Evolutionary conservation across 495 filamentous ascomycete genomes (phyloP), one percentile per base, ranked within the genome.

Genomic region (Lindgomyces ingoldianus): DNA sequence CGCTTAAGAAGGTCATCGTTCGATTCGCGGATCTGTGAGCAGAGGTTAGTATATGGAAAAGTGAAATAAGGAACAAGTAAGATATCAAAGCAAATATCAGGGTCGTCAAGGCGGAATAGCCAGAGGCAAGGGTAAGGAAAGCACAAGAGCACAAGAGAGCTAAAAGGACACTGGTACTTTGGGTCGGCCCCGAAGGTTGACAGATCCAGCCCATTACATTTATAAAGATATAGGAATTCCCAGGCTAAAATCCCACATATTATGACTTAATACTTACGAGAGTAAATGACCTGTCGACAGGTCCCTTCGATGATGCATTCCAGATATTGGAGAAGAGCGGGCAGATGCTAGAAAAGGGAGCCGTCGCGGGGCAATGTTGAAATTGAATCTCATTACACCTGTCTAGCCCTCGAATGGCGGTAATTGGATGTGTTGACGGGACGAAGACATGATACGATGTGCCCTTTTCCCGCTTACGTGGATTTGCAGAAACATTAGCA

Each of bases 351-450:
- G 56, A 33, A 18, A 67, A 52, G n/a, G 57, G 57, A 10, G 49
- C 42, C 14, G 44, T 41, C n/a, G 56, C 49, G 0, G 11, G 18
- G 24, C 64, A 56, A 46, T 57, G 18, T 3, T 36, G n/a, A 27
- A 67, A 56, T 46, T 49, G 36, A 24, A 67, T 44, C 14, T 62
- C 25, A 22, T 57, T 67, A 6, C 12, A 4, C 16, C 26, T 14
- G 33, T 67, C 64, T 8, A 67, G 46, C 1, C 57, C 64, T 24
- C 51, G 19, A 2, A 67, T 33, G 4, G 10, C 26, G 0, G 30
- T 22, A 27, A 65, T 58, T n/a, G 53, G 45, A 51, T 59, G 62
- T 12, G 62, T 65, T 29, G 62, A 57, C 10, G 62, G 44, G 3
- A 59, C 54, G 19, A 27, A 65, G 10, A 47, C 62, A 1, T 47